Base-by-base conservation (phyloP, 202 grass and related monocot genomes). In the Panicum hallii region DNA sequence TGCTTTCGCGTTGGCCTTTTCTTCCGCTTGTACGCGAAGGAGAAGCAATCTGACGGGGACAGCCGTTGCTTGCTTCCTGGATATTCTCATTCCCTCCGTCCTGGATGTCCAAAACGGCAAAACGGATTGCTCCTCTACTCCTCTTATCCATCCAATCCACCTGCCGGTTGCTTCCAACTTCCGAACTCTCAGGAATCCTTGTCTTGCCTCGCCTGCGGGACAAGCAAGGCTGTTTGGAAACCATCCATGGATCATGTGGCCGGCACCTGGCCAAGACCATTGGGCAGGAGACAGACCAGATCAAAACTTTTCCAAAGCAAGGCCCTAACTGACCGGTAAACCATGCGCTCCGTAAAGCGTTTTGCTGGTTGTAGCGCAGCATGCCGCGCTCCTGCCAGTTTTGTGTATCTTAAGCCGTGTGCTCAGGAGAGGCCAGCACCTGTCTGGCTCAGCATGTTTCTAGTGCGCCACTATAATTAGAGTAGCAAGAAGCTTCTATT, bases 11-110 rank as follows among this genome's bases (percentile, higher is more conserved):
- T 79, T 74, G 67, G 26, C 20, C 38, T 82, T 26, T 78, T 22
- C 48, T 72, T 67, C 68, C 45, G 11, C 63, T 75, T 79, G 84
- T 28, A 80, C 53, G 79, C 88, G 1, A 87, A 42, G 84, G 23
- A 50, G 58, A 41, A 23, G 79, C 65, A 58, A 57, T 47, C 20
- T 16, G 63, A 82, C 1, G 38, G 38, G 58, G 49, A 67, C 50
- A 74, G 79, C 43, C 49, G 79, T 79, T 84, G 75, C 84, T 83
- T 81, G 70, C 70, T 80, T 84, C 38, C 40, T 15, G 52, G 79
- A 63, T 67, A 68, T 74, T 38, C 71, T 74, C 71, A 54, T 74
- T 54, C 68, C 41, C 53, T 53, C 7, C 41, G 30, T 63, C 10
- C 58, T 36, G 80, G 62, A 75, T 22, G 53, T 75, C 81, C 63